phyloP scores from a whole-genome alignment of 805 yeast species.

The Kurtzmaniella cleridarum region DNA sequence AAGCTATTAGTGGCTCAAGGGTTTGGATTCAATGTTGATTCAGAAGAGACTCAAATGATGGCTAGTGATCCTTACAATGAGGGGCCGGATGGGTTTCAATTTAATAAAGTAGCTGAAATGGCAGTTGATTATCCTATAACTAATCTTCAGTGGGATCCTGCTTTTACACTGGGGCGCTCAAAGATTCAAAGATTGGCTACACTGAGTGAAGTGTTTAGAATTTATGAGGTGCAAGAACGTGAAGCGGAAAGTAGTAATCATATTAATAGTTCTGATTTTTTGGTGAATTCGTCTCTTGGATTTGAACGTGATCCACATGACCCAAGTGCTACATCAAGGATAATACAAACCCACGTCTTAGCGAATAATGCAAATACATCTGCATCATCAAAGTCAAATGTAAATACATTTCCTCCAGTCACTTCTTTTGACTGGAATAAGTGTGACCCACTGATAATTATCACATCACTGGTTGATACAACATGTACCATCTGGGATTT shows the following conservation, averaged over 20 bases:
- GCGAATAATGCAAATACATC: constrained; percentile 32
- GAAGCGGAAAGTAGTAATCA: background rate
- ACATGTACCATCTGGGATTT: constrained; percentile 97
- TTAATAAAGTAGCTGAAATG: constrained; percentile 46
- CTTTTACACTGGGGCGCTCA: constrained; percentile 26
- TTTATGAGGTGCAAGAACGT: constrained; percentile 52
- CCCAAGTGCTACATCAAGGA: constrained; percentile 26
- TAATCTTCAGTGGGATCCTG: constrained; percentile 67
- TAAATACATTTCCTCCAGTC: constrained; percentile 70
- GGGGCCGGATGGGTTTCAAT: constrained; percentile 31
- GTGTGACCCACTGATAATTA: constrained; percentile 60
- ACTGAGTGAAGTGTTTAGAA: constrained; percentile 64
- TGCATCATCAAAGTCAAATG: constrained; percentile 26
- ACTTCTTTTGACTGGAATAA: constrained; percentile 93
- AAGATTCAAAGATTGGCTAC: constrained; percentile 51
- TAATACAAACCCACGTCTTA: constrained; percentile 36
- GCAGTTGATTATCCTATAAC: constrained; percentile 66
- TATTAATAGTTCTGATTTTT: too few species aligned
- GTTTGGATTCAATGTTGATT: constrained; percentile 18
- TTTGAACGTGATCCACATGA: background rate
- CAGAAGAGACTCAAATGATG: constrained; percentile 14
- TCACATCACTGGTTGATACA: constrained; percentile 89
- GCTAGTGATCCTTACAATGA: constrained; percentile 7
- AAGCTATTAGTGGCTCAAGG: constrained; percentile 48
- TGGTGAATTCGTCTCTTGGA: too few species aligned